phyloP scores from a whole-genome alignment of 2,329 filamentous ascomycete species.

The Lasiodiplodia theobromae region DNA sequence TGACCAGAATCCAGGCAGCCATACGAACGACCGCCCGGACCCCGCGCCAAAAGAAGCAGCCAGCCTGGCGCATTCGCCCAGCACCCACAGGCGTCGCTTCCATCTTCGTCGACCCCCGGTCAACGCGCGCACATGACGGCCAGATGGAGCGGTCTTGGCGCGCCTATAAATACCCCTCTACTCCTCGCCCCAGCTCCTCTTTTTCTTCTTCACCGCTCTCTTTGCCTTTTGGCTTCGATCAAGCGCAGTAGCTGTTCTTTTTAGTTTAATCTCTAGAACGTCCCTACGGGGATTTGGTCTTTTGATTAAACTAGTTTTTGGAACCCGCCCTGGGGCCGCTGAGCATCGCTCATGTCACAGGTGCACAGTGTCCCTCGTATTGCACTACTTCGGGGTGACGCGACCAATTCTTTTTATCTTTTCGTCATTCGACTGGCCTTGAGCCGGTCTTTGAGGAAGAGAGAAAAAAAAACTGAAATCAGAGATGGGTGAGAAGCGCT shows the following conservation, averaged over 20 bases:
- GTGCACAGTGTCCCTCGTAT: not conserved
- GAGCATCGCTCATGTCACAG: not conserved
- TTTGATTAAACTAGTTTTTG: not conserved
- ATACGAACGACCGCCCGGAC: too few species aligned
- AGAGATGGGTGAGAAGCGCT: too few species aligned
- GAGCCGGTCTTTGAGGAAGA: not conserved
- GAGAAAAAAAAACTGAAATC: too few species aligned
- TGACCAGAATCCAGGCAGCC: too few species aligned
- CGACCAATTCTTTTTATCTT: not conserved
- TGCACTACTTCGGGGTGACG: not conserved
- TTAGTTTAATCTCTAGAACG: not conserved
- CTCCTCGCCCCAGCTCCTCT: not conserved
- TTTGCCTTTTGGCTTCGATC: constrained; percentile 2
- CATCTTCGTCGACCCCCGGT: not conserved
- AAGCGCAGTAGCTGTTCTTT: not conserved
- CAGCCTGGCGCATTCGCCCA: not conserved
- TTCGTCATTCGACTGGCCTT: not conserved
- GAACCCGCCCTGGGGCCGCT: not conserved
- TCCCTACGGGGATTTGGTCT: not conserved
- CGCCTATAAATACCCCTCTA: not conserved
- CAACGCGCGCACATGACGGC: too few species aligned
- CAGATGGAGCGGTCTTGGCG: too few species aligned
- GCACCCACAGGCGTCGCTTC: not conserved
- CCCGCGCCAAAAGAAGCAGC: too few species aligned
- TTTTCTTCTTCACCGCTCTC: constrained; percentile 7